phyloP scores from a whole-genome alignment of 108 stramenopile genomes.

The Stephanodiscus triporus region DNA sequence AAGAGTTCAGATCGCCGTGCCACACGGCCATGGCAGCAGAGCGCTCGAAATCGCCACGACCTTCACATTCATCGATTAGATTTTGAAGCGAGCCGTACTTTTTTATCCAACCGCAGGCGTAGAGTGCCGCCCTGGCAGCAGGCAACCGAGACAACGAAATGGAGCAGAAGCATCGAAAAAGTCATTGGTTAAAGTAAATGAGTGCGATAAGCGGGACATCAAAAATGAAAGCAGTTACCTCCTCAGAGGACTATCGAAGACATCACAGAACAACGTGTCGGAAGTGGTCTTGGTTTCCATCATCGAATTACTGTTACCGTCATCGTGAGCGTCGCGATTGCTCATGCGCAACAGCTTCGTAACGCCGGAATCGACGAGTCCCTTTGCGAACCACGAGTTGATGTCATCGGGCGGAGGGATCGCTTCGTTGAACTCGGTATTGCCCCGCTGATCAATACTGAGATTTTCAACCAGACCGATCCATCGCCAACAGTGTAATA shows the following conservation, averaged over 20 bases:
- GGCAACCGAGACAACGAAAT: not conserved
- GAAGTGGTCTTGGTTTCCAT: constrained; percentile 53
- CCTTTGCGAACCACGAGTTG: constrained; percentile 49
- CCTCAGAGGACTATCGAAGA: constrained; percentile 66
- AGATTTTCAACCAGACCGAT: constrained; percentile 73
- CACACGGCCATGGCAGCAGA: constrained; percentile 80
- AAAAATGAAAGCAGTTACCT: constrained; percentile 25
- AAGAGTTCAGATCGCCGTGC: constrained; percentile 76
- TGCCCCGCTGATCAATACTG: constrained; percentile 38
- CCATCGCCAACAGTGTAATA: constrained; percentile 81
- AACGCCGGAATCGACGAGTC: constrained; percentile 69
- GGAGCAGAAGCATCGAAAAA: not conserved
- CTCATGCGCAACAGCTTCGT: constrained; percentile 57
- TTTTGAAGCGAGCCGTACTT: constrained; percentile 52
- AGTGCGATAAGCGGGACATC: constrained; percentile 1
- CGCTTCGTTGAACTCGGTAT: constrained; percentile 34
- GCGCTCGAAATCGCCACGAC: constrained; percentile 68
- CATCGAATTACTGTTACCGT: constrained; percentile 19
- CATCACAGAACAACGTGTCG: constrained; percentile 58
- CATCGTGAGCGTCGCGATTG: constrained; percentile 45
- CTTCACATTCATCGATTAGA: constrained; percentile 69
- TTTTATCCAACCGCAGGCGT: constrained; percentile 69
- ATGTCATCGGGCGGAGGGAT: constrained; percentile 19
- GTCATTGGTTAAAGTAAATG: not conserved
- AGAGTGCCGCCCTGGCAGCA: constrained; percentile 45